A percentile compares a stretch with the other conserved stretches of the same genome.
phyloP scores from a whole-genome alignment of 202 grass and related monocot genomes.

The Zizania palustris region DNA sequence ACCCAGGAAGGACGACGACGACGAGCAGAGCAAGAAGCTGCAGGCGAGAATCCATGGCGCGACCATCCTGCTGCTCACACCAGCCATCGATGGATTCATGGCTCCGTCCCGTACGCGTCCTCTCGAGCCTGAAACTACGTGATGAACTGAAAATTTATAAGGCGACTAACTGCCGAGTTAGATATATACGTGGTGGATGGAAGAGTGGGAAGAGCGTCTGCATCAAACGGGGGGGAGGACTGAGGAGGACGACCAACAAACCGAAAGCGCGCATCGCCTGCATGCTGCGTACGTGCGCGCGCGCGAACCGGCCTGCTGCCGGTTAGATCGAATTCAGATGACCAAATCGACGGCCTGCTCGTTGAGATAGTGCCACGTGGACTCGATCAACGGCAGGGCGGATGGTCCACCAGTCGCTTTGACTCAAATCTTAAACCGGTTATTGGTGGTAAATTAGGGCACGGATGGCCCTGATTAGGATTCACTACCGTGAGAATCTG shows the following conservation, averaged over 20 bases:
- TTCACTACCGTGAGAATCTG: not conserved
- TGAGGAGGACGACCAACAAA: conserved; percentile 32
- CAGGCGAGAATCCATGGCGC: conserved; percentile 43
- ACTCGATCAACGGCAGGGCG: not conserved
- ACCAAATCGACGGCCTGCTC: not conserved
- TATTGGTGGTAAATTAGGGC: not conserved
- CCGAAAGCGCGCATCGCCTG: not conserved
- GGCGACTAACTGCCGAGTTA: not conserved
- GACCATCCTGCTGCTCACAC: not conserved
- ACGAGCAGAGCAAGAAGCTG: conserved; percentile 40
- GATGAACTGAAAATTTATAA: not conserved
- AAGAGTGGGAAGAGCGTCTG: conserved; percentile 19
- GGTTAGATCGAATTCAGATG: conserved; percentile 33
- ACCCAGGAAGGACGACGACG: conserved; percentile 2
- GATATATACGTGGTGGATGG: conserved; percentile 23
- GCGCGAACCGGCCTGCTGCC: conserved; percentile 21
- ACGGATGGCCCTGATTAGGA: not conserved
- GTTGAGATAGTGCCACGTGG: not conserved
- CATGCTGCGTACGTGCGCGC: not conserved
- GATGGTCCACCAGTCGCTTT: not conserved
- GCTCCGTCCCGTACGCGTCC: not conserved
- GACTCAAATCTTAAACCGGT: not conserved
- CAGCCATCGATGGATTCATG: not conserved
- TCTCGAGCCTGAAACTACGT: not conserved
- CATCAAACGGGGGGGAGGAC: too few species aligned